A percentile compares a stretch with the other conserved stretches of the same genome.
phyloP scores from a whole-genome alignment of 768 basidiomycete species.

The Suillus subaureus region DNA sequence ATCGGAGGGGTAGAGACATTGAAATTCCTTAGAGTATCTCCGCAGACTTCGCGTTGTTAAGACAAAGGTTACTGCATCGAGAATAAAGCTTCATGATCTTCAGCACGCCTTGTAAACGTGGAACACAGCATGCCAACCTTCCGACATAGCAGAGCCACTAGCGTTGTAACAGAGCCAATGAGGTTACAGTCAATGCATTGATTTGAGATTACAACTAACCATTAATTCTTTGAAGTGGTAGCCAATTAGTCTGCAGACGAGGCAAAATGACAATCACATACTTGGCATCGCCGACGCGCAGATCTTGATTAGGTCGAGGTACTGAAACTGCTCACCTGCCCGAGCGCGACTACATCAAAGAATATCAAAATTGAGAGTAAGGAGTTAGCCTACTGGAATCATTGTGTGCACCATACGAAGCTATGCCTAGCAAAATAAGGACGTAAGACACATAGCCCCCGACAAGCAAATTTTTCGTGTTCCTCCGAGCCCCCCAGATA shows the following conservation, averaged over 20 bases:
- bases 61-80: constrained; percentile 19
- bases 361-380: not conserved
- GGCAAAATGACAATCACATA: constrained; percentile 11
- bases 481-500: constrained; percentile 18
- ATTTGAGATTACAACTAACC: not conserved
- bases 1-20: constrained; percentile 4
- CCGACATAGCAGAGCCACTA: constrained; percentile 13
- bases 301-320: constrained; percentile 17
- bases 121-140: constrained; percentile 4
- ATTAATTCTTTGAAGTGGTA: not conserved
- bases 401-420: not conserved
- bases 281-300: constrained; percentile 13
- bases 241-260: not conserved
- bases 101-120: not conserved
- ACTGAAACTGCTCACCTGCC: constrained; percentile 2
- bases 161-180: not conserved
- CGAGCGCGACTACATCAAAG: not conserved
- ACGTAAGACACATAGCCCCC: constrained; percentile 17
- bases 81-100: constrained; percentile 13
- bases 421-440: not conserved
- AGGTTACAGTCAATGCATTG: not conserved
- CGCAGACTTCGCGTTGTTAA: constrained; percentile 12
- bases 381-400: not conserved
- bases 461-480: not conserved
- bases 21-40: not conserved